Evolutionary conservation across 1,284 basidiomycete genomes (phyloP), one percentile per base, ranked within the genome.

Genomic region (Apiotrichum laibachii): DNA sequence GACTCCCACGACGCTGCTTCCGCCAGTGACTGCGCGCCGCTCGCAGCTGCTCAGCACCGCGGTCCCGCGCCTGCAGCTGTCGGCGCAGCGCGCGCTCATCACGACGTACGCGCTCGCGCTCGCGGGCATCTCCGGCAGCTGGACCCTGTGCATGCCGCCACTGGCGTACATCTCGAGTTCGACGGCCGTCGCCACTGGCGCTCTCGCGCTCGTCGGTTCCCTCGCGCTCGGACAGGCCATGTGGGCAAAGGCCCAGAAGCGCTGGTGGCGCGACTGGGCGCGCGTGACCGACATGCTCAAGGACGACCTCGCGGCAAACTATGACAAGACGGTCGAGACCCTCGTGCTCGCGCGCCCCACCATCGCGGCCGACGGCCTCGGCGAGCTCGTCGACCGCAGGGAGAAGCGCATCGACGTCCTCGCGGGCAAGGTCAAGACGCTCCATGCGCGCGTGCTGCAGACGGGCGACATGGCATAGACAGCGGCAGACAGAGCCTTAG

Each of bases 181-280:
- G 33, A 88, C 86, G 0, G 85, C 86, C 0, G 67, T 85, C 19
- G 88, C 85, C 0, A 75, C 84, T 0, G 88, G 86, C 6, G 73
- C 83, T 40, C 72, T 92, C 8, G 78, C 82, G 8, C 77, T 83
- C 0, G 74, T 85, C 15, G 68, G 75, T 1, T 83, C 85, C 26
- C 60, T 90, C 40, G 80, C 87, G 31, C 87, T 87, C 83, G 85
- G 85, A 9, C 82, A 88, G 19, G 83, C 83, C 5, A 79, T 80
- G 59, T 92, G 90, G 89, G 85, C 86, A 54, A 82, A 80, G 63
- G 86, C 86, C 3, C 88, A 90, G 74, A 80, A 71, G 55, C 79
- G 76, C 51, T 93, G 90, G 86, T 85, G 85, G 85, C 81, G 81
- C 54, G 88, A 91, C 72, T 90, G 86, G 82, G 71, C 73, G 35